Evolutionary conservation across 345 rosid species (phyloP), one percentile per base, ranked within the genome.

Genomic region (Laguncularia racemosa): DNA sequence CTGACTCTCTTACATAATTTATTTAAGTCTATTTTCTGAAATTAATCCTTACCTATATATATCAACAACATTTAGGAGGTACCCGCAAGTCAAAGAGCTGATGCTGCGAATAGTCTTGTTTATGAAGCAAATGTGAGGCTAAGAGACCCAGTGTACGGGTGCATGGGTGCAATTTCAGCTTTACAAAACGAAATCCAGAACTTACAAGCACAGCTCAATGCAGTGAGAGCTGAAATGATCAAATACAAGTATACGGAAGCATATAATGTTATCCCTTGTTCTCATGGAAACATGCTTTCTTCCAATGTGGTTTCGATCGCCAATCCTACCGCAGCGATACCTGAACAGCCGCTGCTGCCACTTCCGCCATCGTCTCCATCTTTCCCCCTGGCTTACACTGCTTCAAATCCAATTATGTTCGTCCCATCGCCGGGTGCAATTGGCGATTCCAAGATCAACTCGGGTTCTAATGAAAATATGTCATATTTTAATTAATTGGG

Each of bases 61-160:
- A 12, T 16, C 40, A 33, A n/a, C 1, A 2, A 13, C 13, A 49
- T 14, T 14, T 50, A 88, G 95, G 96, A 88, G 69, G 96, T 91
- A 12, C 89, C 86, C 0, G 89, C 88, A 58, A 73, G 69, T 64
- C 95, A 84, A 50, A 76, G 90, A 68, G 81, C 85, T 0, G 96
- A 91, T 52, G 79, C 95, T 0, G 96, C 96, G 5, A 85, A 85
- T 57, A 85, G 95, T 65, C 95, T 88, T 1, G 95, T 79, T 20
- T 85, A 84, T 49, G 97, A 91, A 62, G 97, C 97, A 20, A 88
- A 84, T 52, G 82, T 88, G 67, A 77, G 97, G 77, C 77, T 84
- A 43, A 74, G 91, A 71, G 95, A 91, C 65, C 96, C 96, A 0
- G 89, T 91, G 16, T 82, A 88, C 56, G 97, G 96, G n/a, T 88